These are phyloP conservation scores for Nemania abortiva DNA, from an alignment of 2,329 filamentous ascomycete genomes.

Conservation along the genomic window DNA sequence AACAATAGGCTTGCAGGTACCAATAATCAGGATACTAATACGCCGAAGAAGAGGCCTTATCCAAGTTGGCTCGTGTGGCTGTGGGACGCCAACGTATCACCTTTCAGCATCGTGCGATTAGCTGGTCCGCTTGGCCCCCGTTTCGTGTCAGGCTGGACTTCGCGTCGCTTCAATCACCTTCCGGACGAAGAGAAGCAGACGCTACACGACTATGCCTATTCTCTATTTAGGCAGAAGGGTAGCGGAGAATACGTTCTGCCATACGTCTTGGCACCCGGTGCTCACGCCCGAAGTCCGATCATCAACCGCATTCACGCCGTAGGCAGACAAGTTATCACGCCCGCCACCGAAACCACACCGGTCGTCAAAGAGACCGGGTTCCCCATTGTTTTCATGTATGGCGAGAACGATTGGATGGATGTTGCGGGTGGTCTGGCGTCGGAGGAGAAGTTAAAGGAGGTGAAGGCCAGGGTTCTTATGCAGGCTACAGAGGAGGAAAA, in stretches of 20 bases:
- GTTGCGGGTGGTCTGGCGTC: constrained; percentile 85
- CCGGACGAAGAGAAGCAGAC: constrained; percentile 82
- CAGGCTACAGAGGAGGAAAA: constrained; percentile 76
- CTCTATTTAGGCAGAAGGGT: constrained; percentile 90
- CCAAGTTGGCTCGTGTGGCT: constrained; percentile 92
- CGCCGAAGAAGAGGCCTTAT: constrained; percentile 65
- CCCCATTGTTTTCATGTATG: constrained; percentile 94
- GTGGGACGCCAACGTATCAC: constrained; percentile 97
- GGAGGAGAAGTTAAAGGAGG: constrained; percentile 80
- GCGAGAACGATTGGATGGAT: constrained; percentile 99
- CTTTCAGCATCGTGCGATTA: constrained; percentile 90
- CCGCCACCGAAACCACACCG: constrained; percentile 50
- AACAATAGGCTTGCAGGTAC: constrained; percentile 56
- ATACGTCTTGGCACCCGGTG: constrained; percentile 93
- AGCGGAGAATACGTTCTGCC: constrained; percentile 94
- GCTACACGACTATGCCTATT: constrained; percentile 93
- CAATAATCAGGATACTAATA: constrained; percentile 53
- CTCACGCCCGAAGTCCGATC: constrained; percentile 87
- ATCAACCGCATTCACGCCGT: constrained; percentile 89
- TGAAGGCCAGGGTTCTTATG: constrained; percentile 69
- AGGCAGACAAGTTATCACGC: constrained; percentile 74
- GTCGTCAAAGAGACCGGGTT: constrained; percentile 71
- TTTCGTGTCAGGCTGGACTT: constrained; percentile 95
- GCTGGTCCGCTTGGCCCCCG: constrained; percentile 90
- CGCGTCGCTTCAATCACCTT: constrained; percentile 89